Conservation (phyloP, 2,329 filamentous ascomycete genomes). For the Cladosporium colombiae region DNA sequence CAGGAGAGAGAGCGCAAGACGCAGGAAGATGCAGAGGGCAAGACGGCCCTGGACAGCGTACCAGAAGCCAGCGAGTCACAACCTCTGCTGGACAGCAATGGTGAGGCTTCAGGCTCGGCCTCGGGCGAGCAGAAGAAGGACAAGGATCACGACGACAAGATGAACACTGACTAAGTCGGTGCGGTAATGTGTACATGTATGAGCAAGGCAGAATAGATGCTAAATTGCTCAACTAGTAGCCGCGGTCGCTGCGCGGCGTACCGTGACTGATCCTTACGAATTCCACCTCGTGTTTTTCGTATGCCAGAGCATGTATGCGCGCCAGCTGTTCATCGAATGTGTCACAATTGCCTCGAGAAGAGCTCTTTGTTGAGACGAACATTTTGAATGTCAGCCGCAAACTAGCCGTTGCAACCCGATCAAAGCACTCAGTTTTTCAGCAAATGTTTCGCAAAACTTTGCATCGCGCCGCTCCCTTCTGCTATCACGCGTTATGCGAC, state of each 20-base stretch:
- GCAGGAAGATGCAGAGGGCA: constrained; percentile 65
- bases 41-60: constrained; percentile 77
- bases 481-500: not conserved
- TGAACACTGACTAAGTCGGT: constrained; percentile 15
- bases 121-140: constrained; percentile 23
- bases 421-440: too few species aligned
- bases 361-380: too few species aligned
- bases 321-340: not conserved
- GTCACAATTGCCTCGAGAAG: not conserved
- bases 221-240: not conserved
- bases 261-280: not conserved
- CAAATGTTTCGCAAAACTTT: too few species aligned
- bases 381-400: too few species aligned
- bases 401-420: too few species aligned
- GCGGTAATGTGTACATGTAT: constrained; percentile 18
- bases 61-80: constrained; percentile 68
- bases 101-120: constrained; percentile 28
- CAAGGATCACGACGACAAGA: constrained; percentile 27
- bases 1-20: constrained; percentile 84
- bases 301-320: not conserved
- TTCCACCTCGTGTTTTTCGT: not conserved
- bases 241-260: not conserved
- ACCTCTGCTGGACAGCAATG: constrained; percentile 44
- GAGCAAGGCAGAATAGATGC: constrained; percentile 14
- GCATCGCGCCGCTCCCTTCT: too few species aligned